Base-by-base conservation (phyloP, 352 stramenopile species). In the Peronosclerospora sorghi region DNA sequence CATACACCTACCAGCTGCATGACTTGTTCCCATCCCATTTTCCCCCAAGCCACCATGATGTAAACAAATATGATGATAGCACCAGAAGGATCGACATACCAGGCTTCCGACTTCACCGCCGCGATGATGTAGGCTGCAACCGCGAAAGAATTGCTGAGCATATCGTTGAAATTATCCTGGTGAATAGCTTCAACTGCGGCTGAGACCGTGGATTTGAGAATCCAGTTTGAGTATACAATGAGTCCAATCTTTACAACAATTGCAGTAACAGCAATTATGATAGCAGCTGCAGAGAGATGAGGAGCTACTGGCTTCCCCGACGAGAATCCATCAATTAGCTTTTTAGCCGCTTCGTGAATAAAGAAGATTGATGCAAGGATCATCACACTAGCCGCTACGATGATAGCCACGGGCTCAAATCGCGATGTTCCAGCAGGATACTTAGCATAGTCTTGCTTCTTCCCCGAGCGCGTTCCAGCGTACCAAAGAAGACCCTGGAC, bases 111-210 rank as follows among this genome's bases (percentile, higher is more conserved):
- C 48, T 62, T 47, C 1, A 56, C 52, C 2, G 67, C 59, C 26
- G 65, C 56, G 38, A 81, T 56, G 26, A 70, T 62, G 48, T 73
- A 86, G 2, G 87, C 87, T 0, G 83, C 45, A 23, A 93, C 74
- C 14, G 89, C 89, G 2, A 96, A 83, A 28, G 65, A 74, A 54
- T 98, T 98, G 54, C 66, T 91, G 2, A 97, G 48, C 19, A 79
- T 82, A 66, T 98, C 92, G 62, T 98, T 98, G 57, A 81, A 84
- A 62, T 98, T 94, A 77, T 98, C 90, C 62, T 96, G 77, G 41
- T 79, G 69, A 38, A 85, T 81, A 19, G 69, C 69, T 15, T 73
- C 55, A 5, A 79, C 69, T 13, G 67, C 66, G 3, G 51, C 54
- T 1, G 69, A 83, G 41, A 69, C 61, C 9, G 65, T 72, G 0